Percentiles rank a stretch among this genome's conserved stretches.
These are phyloP conservation scores for Rauvolfia tetraphylla DNA, from an alignment of 257 asterid species.

Conservation along the genomic window DNA sequence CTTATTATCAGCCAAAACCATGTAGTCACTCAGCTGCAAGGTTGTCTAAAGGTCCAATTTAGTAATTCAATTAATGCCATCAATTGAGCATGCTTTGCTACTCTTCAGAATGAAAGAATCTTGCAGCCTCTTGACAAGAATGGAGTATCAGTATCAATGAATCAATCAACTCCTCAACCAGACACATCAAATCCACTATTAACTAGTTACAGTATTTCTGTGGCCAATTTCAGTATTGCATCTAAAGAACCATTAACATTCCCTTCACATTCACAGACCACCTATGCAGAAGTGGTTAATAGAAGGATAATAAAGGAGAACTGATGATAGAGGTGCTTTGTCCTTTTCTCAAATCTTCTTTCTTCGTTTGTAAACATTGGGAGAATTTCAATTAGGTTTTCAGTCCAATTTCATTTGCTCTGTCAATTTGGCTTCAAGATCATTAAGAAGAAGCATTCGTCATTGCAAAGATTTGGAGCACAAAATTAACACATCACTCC, in stretches of 20 bases:
- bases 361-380: not conserved
- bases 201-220: not conserved
- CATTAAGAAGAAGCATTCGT: not conserved
- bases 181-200: not conserved
- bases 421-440: not conserved
- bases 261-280: not conserved
- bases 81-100: not conserved
- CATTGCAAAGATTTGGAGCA: not conserved
- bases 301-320: not conserved
- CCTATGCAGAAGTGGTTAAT: not conserved
- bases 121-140: not conserved
- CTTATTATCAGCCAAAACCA: not conserved
- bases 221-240: not conserved
- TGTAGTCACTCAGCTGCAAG: not conserved
- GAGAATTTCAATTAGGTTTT: not conserved
- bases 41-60: not conserved
- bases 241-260: not conserved
- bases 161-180: not conserved
- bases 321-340: not conserved
- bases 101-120: not conserved
- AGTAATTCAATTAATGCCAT: not conserved
- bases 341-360: not conserved
- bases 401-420: not conserved
- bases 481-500: not conserved
- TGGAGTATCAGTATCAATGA: not conserved